Evolutionary conservation across 768 basidiomycete species (phyloP), one percentile per base, ranked within the genome.

Genomic region (Macrolepiota dolichaula): DNA sequence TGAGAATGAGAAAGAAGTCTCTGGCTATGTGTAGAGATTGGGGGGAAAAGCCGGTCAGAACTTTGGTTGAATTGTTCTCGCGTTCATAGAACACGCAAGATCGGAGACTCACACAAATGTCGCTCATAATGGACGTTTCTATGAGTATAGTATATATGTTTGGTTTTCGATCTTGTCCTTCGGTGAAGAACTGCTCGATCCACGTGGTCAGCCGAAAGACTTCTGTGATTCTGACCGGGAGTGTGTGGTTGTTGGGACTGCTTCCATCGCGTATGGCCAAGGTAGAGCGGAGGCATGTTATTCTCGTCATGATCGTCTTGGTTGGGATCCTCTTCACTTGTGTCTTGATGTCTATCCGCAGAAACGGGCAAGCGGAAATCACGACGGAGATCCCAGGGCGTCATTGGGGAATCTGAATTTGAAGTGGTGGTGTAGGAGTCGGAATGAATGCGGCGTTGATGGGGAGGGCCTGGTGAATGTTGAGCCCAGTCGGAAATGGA

Each of bases 1-100:
- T 71, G 38, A 79, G 70, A 15, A 79, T 74, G 10, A 79, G 67
- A 65, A 79, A 74, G 62, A 77, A 77, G 67, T 79, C 78, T 24
- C 77, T 71, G 12, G 73, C 78, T 78, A 60, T 10, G 25, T 9
- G n/a, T n/a, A n/a, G n/a, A n/a, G 50, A 50, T 22, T 35, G 25
- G 12, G 35, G 3, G 13, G 11, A n/a, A n/a, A 49, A 13, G 19
- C 47, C 22, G 25, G 25, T 27, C 19, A 24, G 13, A 22, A 49
- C 19, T 13, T 13, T 3, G 40, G 25, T 49, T 49, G 19, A 15
- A 44, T 4, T n/a, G n/a, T 44, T 44, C 42, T 44, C 42, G 42
- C 42, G 42, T 44, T 44, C 17, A 19, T 44, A 6, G 42, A 44
- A 44, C 42, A 44, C 19, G 42, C 9, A 32, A 32, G 17, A 53